Evolutionary conservation across 2,329 filamentous ascomycete species (phyloP), one percentile per base, ranked within the genome.

Genomic region (Verticillium albo-atrum): DNA sequence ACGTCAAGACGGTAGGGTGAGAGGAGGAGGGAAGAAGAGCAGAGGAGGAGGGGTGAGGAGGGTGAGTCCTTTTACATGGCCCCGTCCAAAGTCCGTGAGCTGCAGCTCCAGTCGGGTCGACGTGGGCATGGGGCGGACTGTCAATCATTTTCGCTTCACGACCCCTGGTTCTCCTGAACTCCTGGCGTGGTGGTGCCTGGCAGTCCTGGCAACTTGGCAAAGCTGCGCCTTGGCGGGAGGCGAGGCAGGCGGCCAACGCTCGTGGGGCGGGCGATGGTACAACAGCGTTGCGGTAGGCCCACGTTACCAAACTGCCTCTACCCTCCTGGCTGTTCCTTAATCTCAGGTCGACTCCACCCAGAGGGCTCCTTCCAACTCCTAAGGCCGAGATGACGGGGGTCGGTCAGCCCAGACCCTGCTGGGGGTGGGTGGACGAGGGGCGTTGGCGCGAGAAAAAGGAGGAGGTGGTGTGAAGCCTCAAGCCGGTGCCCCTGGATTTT

Each of bases 401-500:
- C 20, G 17, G 7, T 23, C 20, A 23, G 42, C 42, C 42, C 42
- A 47, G 42, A 47, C 42, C 42, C 14, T 47, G 42, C 42, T 9
- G n/a, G 42, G 42, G 42, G n/a, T n/a, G 20, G n/a, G 25, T 53
- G 51, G n/a, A 30, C 14, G 26, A 28, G 20, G 26, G n/a, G 6
- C 7, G 52, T 25, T 32, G 27, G 52, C 30, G 52, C 15, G 26
- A 54, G 52, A 25, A 54, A 54, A 54, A 54, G 52, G 52, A 32
- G 52, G 26, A 32, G 52, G 42, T 54, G 27, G 52, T 30, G 52
- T 54, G 52, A 32, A 54, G 52, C 23, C 28, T 14, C 14, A 25
- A 54, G 52, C 30, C 30, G 52, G 52, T 55, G 51, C 53, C 47
- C 60, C 58, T 61, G 61, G 27, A 42, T 54, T 61, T 56, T 55